These are phyloP conservation scores for Corylus heterophylla DNA, from an alignment of 306 rosid species.

Conservation along the genomic window DNA sequence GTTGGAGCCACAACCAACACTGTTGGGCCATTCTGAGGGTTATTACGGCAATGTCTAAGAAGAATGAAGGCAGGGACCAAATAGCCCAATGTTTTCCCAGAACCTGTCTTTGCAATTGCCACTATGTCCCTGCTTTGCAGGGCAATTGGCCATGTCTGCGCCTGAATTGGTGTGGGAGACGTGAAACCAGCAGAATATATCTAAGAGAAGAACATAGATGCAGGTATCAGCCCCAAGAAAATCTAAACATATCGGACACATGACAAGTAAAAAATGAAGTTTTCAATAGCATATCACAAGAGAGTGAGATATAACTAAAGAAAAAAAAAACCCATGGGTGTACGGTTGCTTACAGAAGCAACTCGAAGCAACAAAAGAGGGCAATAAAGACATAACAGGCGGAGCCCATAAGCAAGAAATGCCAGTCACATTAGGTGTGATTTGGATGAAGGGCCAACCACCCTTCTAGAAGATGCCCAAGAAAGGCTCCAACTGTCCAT, in stretches of 20 bases:
- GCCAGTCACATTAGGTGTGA: slow-evolving; percentile 97
- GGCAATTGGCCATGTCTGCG: slow-evolving; percentile 99
- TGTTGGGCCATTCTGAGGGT: slow-evolving; percentile 85
- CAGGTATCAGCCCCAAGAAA: slow-evolving; percentile 37
- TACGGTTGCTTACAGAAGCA: slow-evolving; percentile 99
- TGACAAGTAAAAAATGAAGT: slow-evolving; percentile 21
- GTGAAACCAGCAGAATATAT: slow-evolving; percentile 89
- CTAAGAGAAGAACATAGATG: slow-evolving; percentile 50
- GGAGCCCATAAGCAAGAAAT: slow-evolving; percentile 93
- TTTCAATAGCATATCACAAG: slow-evolving; percentile 21
- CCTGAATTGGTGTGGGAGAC: slow-evolving; percentile 96
- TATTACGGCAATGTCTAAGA: slow-evolving; percentile 76
- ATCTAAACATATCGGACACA: slow-evolving; percentile 22
- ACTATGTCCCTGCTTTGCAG: slow-evolving; percentile 95
- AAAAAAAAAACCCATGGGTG: slow-evolving; percentile 62
- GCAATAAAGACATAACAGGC: slow-evolving; percentile 83
- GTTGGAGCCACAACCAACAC: slow-evolving; percentile 98
- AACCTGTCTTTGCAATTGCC: slow-evolving; percentile 97
- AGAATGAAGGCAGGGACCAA: slow-evolving; percentile 87
- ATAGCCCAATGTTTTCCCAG: slow-evolving; percentile 97
- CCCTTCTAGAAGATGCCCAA: slow-evolving; percentile 94
- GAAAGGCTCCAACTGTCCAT: slow-evolving; percentile 98
- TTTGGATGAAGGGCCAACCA: slow-evolving; percentile 87
- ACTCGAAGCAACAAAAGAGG: slow-evolving; percentile 95
- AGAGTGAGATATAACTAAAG: slow-evolving; percentile 26